Percentiles rank a stretch among this genome's conserved stretches.
These are phyloP conservation scores for Scutellaria barbata DNA, from an alignment of 257 asterid genomes.

Conservation along the genomic window DNA sequence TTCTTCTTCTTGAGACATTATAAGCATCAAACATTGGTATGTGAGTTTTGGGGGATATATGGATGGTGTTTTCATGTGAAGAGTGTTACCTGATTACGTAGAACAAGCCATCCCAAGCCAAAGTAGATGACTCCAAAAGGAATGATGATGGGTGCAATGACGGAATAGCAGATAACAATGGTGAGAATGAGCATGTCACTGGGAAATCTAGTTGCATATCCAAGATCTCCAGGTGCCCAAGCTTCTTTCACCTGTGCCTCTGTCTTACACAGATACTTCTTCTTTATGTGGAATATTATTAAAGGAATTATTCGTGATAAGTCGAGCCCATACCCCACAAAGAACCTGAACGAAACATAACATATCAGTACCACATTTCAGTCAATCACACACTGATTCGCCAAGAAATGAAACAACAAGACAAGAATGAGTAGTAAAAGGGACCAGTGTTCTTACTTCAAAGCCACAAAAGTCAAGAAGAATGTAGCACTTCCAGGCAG, in stretches of 20 bases:
- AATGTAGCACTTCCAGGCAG: slow-evolving; percentile 96
- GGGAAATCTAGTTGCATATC: slow-evolving; percentile 80
- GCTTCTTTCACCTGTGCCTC: slow-evolving; percentile 84
- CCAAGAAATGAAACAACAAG: not conserved
- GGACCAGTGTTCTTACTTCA: slow-evolving; percentile 62
- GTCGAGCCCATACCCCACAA: slow-evolving; percentile 95
- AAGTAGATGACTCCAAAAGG: slow-evolving; percentile 84
- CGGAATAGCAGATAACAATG: slow-evolving; percentile 78
- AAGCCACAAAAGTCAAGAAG: slow-evolving; percentile 91
- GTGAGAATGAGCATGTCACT: slow-evolving; percentile 75
- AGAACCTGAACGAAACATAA: slow-evolving; percentile 63
- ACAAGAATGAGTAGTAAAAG: not conserved
- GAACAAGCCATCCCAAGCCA: slow-evolving; percentile 91
- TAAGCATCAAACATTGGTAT: not conserved
- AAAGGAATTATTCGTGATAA: slow-evolving; percentile 80
- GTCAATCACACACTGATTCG: not conserved
- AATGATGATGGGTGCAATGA: slow-evolving; percentile 78
- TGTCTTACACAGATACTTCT: slow-evolving; percentile 78
- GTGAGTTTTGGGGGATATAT: no score
- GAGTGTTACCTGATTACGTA: slow-evolving; percentile 77
- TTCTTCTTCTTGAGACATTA: no score
- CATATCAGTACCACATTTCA: slow-evolving; percentile 9
- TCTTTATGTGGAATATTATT: slow-evolving; percentile 74
- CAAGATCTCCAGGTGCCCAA: slow-evolving; percentile 89
- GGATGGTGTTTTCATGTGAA: no score